Base-by-base conservation (phyloP, 2,329 filamentous ascomycete species). In the Neonectria sp. region DNA sequence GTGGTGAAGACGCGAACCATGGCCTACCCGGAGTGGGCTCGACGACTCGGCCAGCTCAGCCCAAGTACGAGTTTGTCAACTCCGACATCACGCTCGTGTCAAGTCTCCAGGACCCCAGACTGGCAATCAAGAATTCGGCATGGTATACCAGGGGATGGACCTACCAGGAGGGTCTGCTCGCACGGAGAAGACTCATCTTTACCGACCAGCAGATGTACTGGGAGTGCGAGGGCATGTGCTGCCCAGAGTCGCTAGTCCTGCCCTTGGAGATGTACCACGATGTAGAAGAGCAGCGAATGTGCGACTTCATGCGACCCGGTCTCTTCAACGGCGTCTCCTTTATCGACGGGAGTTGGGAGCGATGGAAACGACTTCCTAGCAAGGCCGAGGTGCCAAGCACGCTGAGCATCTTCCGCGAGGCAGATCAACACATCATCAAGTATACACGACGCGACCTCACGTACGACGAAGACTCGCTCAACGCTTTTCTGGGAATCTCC, bases 81-180 rank as follows among this genome's bases (percentile, higher is more conserved):
- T 76, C 74, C 1, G 73, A 74, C n/a, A 70, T 79, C 4, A 79
- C 77, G 0, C 71, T 80, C 17, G 79, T 81, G 1, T 77, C 78
- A 1, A 80, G 75, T 62, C 71, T 81, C 15, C 72, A 70, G 11
- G 75, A 80, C 9, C 77, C 79, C 2, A 69, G 76, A 2, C 49
- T 80, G 9, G 73, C 75, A 0, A 71, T 81, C 33, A 73, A 74
- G 66, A 68, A 71, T 3, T 81, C 80, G 1, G 71, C 68, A 3
- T 83, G 81, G 81, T 78, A 75, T 13, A 75, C 77, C 0, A 73
- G 81, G 24, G 81, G 78, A 8, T 83, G 81, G 81, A 83, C 81
- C 0, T 82, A 80, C 29, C 81, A 83, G 59, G 81, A 83, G 67
- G 80, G 77, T 2, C 68, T 82, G 0, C 71, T 82, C 4, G 78